Conservation (phyloP, 352 stramenopile species). For the Pythium aquatile region DNA sequence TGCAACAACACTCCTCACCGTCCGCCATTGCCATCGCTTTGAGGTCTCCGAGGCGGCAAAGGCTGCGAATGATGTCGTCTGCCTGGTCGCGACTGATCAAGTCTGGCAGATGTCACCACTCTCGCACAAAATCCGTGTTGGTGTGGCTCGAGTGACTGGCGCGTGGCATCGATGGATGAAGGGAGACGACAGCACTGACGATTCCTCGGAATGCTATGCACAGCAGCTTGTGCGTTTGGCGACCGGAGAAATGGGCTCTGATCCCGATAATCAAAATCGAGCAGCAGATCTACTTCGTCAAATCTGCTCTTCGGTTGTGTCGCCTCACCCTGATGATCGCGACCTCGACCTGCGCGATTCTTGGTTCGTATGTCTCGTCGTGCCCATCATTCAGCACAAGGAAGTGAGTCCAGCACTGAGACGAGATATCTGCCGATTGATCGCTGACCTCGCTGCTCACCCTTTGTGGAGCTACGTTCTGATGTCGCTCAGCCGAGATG, state of each 20-base stretch:
- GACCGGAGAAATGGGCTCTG: conserved; percentile 1
- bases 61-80: conserved; percentile 7
- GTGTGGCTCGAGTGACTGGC: background rate
- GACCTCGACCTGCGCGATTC: background rate
- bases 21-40: background rate
- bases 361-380: background rate
- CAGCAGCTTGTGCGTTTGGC: conserved; percentile 6
- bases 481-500: background rate
- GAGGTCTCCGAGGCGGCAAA: conserved; percentile 1
- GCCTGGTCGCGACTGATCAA: conserved; percentile 5
- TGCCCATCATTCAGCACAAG: conserved; percentile 5
- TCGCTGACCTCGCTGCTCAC: background rate
- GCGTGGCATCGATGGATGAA: conserved; percentile 14
- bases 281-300: conserved; percentile 1
- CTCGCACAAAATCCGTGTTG: background rate
- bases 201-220: background rate
- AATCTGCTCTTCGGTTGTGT: background rate
- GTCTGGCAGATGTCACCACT: background rate
- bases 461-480: background rate
- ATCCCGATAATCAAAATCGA: conserved; percentile 2
- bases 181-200: background rate
- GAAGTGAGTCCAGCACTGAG: background rate
- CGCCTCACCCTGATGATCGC: background rate
- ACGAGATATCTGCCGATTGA: conserved; percentile 7
- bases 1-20: background rate